These are phyloP conservation scores for Cryoendolithus antarcticus DNA, from an alignment of 2,329 filamentous ascomycete genomes.

Conservation along the genomic window DNA sequence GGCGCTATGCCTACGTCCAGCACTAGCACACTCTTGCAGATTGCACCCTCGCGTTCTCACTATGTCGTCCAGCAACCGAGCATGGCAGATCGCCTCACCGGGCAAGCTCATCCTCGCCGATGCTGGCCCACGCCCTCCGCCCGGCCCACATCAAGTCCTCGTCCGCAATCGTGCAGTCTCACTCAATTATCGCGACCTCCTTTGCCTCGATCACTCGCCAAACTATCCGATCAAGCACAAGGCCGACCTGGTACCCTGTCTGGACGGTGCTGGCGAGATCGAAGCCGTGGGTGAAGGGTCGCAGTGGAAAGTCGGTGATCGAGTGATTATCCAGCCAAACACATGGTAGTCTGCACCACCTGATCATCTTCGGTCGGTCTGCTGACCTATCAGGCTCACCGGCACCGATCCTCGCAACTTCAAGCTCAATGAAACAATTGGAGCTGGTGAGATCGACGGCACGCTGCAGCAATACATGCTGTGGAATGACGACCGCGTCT, in stretches of 20 bases:
- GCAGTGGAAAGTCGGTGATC: constrained; percentile 38
- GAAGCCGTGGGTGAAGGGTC: constrained; percentile 30
- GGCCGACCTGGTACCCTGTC: constrained; percentile 45
- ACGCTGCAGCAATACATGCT: constrained; percentile 46
- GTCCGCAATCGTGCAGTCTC: constrained; percentile 38
- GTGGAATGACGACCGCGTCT: constrained; percentile 37
- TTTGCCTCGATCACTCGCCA: constrained; percentile 7
- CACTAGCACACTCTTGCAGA: no score
- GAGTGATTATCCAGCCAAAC: constrained; percentile 41
- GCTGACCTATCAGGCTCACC: neutral
- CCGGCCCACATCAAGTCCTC: constrained; percentile 31
- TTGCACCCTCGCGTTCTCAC: no score
- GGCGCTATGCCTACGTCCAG: no score
- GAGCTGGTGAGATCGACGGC: constrained; percentile 44
- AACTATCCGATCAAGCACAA: constrained; percentile 9
- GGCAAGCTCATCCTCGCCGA: constrained; percentile 8
- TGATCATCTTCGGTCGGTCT: no score
- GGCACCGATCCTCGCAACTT: constrained; percentile 9
- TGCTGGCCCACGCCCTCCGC: constrained; percentile 12
- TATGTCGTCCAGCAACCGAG: constrained; percentile 7
- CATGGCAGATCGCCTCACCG: constrained; percentile 12
- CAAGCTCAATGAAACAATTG: constrained; percentile 27
- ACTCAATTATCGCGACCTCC: constrained; percentile 39
- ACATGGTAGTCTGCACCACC: constrained; percentile 6
- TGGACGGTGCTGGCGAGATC: constrained; percentile 56